phyloP scores from a whole-genome alignment of 2,329 filamentous ascomycete genomes.

The Alternaria viburni region DNA sequence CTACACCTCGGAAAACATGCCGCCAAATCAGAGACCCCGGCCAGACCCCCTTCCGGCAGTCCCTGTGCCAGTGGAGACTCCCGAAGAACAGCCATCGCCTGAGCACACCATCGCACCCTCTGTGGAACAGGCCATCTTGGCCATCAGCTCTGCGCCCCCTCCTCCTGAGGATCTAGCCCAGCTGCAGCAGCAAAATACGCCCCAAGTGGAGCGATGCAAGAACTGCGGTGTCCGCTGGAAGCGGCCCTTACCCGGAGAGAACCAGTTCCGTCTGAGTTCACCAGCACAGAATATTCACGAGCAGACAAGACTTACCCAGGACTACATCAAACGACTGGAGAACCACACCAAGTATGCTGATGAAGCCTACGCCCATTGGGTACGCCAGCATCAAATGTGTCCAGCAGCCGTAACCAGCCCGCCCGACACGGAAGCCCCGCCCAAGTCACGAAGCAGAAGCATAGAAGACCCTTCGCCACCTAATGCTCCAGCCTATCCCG shows the following conservation, averaged over 20 bases:
- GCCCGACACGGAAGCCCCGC: slow-evolving; percentile 2
- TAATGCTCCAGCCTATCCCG: background rate
- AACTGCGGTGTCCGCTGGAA: slow-evolving; percentile 30
- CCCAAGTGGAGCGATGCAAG: slow-evolving; percentile 26
- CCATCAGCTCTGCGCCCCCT: background rate
- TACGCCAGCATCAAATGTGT: slow-evolving; percentile 8
- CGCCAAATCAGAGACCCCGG: slow-evolving; percentile 23
- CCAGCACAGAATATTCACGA: slow-evolving; percentile 24
- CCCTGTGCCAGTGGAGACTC: slow-evolving; percentile 5
- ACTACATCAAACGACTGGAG: slow-evolving; percentile 24
- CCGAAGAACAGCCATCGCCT: slow-evolving; percentile 10
- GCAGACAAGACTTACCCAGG: slow-evolving; percentile 17
- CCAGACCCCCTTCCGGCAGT: slow-evolving; percentile 18
- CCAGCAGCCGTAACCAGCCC: slow-evolving; percentile 2
- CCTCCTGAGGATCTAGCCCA: slow-evolving; percentile 8
- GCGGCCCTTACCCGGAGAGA: slow-evolving; percentile 22
- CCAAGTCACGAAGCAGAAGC: slow-evolving; percentile 10
- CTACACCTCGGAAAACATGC: slow-evolving; percentile 23
- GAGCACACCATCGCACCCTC: slow-evolving; percentile 10
- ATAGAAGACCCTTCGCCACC: background rate
- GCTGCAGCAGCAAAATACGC: slow-evolving; percentile 13
- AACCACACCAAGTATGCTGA: slow-evolving; percentile 24
- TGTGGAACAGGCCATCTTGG: slow-evolving; percentile 11
- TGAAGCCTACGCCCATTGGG: slow-evolving; percentile 18
- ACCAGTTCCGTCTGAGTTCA: slow-evolving; percentile 13